Evolutionary conservation across 345 rosid species (phyloP).

Genomic region (Hypericum perforatum): DNA sequence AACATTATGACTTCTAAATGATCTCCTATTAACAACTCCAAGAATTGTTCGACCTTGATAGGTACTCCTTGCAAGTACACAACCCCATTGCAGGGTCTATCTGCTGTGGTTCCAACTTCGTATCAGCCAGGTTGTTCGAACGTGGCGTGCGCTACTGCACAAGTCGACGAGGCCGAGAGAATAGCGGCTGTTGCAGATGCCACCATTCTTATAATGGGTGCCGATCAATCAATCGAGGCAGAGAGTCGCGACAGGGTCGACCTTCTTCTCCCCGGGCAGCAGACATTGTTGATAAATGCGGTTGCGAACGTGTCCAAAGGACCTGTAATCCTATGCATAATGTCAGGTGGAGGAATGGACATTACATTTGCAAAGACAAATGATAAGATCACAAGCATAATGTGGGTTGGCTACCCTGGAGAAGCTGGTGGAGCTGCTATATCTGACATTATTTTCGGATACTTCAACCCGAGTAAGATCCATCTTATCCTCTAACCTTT

Average conservation of each 20-base stretch:
- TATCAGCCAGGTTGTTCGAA: constrained; percentile 61
- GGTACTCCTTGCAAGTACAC: constrained; percentile 84
- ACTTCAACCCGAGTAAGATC: constrained; percentile 66
- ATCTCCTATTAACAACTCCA: too few species aligned
- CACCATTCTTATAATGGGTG: constrained; percentile 64
- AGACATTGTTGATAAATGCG: constrained; percentile 41
- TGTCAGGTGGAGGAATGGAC: constrained; percentile 94
- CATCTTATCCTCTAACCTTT: too few species aligned
- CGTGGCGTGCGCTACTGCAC: constrained; percentile 53
- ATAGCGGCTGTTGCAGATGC: constrained; percentile 64
- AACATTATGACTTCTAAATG: too few species aligned
- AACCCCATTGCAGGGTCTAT: constrained; percentile 71
- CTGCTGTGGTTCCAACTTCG: constrained; percentile 41
- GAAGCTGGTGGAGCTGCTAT: constrained; percentile 93
- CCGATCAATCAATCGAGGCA: constrained; percentile 65
- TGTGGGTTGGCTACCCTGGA: constrained; percentile 96
- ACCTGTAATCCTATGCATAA: constrained; percentile 78
- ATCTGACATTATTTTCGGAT: constrained; percentile 72
- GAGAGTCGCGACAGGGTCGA: constrained; percentile 61
- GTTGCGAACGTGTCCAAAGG: constrained; percentile 72
- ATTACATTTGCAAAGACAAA: constrained; percentile 57
- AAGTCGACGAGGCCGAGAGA: constrained; percentile 45
- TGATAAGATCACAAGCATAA: constrained; percentile 50
- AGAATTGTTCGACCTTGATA: constrained; percentile 12
- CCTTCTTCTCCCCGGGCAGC: constrained; percentile 72